Percentiles rank a stretch among this genome's conserved stretches.
phyloP scores from a whole-genome alignment of 768 basidiomycete genomes.

The Rhizopogon vinicolor region DNA sequence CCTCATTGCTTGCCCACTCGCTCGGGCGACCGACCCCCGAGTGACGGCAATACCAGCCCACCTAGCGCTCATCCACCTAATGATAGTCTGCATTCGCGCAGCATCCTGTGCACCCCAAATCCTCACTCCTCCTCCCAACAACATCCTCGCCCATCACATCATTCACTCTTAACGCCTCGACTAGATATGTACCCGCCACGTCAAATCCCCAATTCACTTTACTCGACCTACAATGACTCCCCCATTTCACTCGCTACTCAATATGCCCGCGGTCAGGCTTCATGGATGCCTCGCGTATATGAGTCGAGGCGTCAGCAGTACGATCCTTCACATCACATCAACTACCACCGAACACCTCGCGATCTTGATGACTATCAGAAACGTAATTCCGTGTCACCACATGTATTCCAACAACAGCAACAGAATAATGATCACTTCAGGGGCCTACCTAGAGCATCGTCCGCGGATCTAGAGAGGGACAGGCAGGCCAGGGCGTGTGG shows the following conservation, averaged over 20 bases:
- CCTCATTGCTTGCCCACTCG: constrained; percentile 9
- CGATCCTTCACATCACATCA: constrained; percentile 7
- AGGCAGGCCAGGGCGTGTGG: constrained; percentile 26
- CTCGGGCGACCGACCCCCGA: constrained; percentile 4
- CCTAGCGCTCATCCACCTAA: constrained; percentile 2
- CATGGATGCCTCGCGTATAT: constrained; percentile 18
- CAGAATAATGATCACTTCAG: constrained; percentile 13
- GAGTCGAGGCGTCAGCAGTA: constrained; percentile 6
- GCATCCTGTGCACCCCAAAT: constrained; percentile 15
- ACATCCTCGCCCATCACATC: constrained; percentile 1
- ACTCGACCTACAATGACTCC: constrained; percentile 13
- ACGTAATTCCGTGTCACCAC: constrained; percentile 13
- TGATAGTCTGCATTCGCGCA: constrained; percentile 7
- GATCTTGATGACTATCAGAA: constrained; percentile 7
- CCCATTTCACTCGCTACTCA: constrained; percentile 14
- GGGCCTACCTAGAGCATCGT: constrained; percentile 15
- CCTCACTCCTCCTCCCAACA: neutral
- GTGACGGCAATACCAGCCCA: neutral
- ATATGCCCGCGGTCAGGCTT: constrained; percentile 5
- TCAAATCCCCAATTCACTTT: constrained; percentile 18
- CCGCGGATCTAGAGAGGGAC: constrained; percentile 24
- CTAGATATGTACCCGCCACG: constrained; percentile 1
- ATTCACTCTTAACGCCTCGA: constrained; percentile 7
- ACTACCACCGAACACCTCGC: constrained; percentile 7
- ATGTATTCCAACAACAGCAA: constrained; percentile 4